Conservation (phyloP, 2,329 filamentous ascomycete genomes). For the Dactylellina leptospora region DNA sequence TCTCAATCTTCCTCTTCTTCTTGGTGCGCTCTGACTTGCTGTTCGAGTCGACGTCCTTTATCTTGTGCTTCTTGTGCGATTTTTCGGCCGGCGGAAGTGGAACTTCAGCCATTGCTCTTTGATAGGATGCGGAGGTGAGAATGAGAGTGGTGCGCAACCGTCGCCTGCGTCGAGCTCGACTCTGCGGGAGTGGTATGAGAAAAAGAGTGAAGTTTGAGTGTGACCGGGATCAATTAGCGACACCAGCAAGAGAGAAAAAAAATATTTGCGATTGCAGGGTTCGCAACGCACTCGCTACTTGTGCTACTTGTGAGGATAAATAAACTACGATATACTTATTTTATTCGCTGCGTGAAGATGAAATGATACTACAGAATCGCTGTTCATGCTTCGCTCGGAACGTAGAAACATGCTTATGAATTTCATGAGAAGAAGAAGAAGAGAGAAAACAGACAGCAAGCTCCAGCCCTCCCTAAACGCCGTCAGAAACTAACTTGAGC, state of each 20-base stretch:
- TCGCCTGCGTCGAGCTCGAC: no score
- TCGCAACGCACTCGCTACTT: no score
- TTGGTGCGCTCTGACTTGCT: conserved; percentile 38
- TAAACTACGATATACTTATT: no score
- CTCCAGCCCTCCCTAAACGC: conserved; percentile 56
- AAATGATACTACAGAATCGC: neutral
- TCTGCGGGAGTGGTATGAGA: no score
- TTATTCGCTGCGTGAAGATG: no score
- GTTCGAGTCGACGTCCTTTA: conserved; percentile 48
- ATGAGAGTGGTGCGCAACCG: no score
- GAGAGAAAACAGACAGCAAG: conserved; percentile 23
- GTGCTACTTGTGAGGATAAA: no score
- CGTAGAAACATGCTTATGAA: neutral
- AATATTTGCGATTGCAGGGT: no score
- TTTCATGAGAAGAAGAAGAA: neutral
- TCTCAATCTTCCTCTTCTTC: conserved; percentile 39
- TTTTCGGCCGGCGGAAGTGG: conserved; percentile 58
- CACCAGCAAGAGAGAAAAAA: no score
- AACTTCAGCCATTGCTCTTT: conserved; percentile 60
- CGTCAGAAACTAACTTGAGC: conserved; percentile 54
- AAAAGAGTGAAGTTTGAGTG: no score
- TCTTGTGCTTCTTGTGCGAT: conserved; percentile 54
- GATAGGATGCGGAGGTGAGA: no score
- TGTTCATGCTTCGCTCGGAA: neutral
- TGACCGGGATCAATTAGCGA: no score